phyloP scores from a whole-genome alignment of 2,329 filamentous ascomycete genomes.

The Sclerotinia spermophila region DNA sequence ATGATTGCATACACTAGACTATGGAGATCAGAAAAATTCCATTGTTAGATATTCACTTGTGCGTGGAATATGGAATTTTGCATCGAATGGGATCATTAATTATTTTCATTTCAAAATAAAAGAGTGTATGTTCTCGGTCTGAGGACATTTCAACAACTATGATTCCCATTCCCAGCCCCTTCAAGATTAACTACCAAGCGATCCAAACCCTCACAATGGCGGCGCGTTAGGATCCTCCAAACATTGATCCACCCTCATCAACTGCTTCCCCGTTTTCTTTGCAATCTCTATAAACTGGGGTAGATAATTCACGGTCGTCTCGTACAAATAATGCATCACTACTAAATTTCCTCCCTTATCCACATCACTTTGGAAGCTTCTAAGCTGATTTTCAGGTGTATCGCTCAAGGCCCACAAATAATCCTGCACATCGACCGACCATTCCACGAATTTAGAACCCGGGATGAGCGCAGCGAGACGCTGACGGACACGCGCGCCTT shows the following conservation, averaged over 20 bases:
- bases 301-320: constrained; percentile 60
- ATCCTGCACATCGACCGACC: constrained; percentile 69
- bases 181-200: no score
- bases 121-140: no score
- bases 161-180: no score
- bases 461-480: constrained; percentile 51
- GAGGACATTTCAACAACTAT: no score
- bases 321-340: constrained; percentile 67
- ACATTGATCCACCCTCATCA: constrained; percentile 66
- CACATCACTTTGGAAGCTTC: constrained; percentile 61
- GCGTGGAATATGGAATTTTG: no score
- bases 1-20: no score
- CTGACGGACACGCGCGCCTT: constrained; percentile 64
- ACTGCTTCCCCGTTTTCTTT: constrained; percentile 58
- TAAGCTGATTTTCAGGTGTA: constrained; percentile 64
- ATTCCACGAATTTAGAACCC: constrained; percentile 59
- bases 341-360: constrained; percentile 59
- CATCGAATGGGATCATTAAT: no score
- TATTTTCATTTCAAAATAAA: no score
- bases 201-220: constrained; percentile 34
- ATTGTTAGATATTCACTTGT: no score
- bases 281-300: constrained; percentile 62
- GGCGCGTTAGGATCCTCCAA: constrained; percentile 59
- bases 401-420: constrained; percentile 61
- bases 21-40: no score